These are phyloP conservation scores for Lecanicillium sp. DNA, from an alignment of 2,329 filamentous ascomycete genomes.

Conservation along the genomic window DNA sequence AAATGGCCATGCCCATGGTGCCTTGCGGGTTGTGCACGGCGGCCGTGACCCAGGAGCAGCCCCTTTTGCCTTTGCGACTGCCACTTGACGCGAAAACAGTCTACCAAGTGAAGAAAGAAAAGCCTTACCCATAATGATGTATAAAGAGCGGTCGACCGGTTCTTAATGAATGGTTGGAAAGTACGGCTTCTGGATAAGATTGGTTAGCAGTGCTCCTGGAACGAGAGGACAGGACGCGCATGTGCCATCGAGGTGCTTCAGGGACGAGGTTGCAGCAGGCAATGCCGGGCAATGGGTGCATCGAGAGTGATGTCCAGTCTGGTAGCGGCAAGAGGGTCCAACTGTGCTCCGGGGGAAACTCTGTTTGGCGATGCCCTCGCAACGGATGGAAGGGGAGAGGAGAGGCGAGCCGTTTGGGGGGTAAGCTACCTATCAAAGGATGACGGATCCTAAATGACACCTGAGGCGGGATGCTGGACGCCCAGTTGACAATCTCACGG, in stretches of 20 bases:
- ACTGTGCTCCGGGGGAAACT: not conserved
- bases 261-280: not conserved
- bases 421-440: slow-evolving; percentile 11
- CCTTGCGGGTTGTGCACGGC: not conserved
- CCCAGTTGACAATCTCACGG: not conserved
- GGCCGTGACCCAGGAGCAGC: slow-evolving; percentile 4
- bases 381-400: not conserved
- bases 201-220: slow-evolving; percentile 7
- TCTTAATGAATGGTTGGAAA: slow-evolving; percentile 25
- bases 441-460: slow-evolving; percentile 10
- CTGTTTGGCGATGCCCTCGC: slow-evolving; percentile 5
- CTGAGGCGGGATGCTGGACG: not conserved
- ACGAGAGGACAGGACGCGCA: not conserved
- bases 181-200: slow-evolving; percentile 21
- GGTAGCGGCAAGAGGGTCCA: not conserved
- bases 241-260: not conserved
- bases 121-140: slow-evolving; percentile 38
- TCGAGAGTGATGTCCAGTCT: not conserved
- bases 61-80: slow-evolving; percentile 23
- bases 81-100: slow-evolving; percentile 18
- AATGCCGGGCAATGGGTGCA: not conserved
- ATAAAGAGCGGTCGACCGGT: slow-evolving; percentile 32
- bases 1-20: not conserved
- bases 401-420: not conserved
- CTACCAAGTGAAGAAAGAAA: slow-evolving; percentile 23